Conservation (phyloP, 1,139 yeast species). For the Blastobotrys indianensis region DNA sequence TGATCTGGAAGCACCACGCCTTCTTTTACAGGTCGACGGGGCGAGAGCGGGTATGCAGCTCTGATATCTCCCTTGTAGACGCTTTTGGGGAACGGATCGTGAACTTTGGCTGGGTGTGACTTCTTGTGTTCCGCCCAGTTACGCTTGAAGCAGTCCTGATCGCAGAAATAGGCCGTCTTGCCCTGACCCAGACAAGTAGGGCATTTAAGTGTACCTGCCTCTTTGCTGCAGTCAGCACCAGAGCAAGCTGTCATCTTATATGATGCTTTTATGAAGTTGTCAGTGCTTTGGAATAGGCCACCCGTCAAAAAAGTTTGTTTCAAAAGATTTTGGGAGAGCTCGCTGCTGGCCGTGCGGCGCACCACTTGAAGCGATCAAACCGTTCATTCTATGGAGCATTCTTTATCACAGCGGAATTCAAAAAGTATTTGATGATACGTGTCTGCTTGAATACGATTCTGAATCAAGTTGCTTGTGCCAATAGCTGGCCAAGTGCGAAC, state of each 20-base stretch:
- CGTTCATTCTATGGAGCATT: too few relatives aligned
- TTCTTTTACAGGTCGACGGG: slow-evolving; percentile 65
- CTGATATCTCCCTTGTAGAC: slow-evolving; percentile 67
- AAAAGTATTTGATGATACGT: too few relatives aligned
- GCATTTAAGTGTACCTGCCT: slow-evolving; percentile 73
- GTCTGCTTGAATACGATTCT: too few relatives aligned
- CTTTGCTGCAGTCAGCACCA: slow-evolving; percentile 69
- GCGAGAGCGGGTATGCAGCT: slow-evolving; percentile 76
- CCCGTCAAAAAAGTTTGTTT: background rate
- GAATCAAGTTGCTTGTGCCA: too few relatives aligned
- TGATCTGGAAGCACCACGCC: slow-evolving; percentile 78
- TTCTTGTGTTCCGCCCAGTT: slow-evolving; percentile 60
- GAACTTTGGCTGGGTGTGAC: slow-evolving; percentile 42
- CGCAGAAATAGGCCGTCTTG: slow-evolving; percentile 61
- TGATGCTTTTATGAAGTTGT: background rate
- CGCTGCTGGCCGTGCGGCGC: too few relatives aligned
- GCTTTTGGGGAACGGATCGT: slow-evolving; percentile 83
- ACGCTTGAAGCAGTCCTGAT: slow-evolving; percentile 76
- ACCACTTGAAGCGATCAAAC: background rate
- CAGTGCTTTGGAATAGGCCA: background rate
- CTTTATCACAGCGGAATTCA: too few relatives aligned
- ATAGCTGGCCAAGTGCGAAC: too few relatives aligned
- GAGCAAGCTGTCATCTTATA: slow-evolving; percentile 17
- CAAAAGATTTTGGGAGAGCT: too few relatives aligned
- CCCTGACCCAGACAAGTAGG: slow-evolving; percentile 84